These are phyloP conservation scores for Leccinum pallidistipes DNA, from an alignment of 1,284 basidiomycete genomes.

Conservation along the genomic window DNA sequence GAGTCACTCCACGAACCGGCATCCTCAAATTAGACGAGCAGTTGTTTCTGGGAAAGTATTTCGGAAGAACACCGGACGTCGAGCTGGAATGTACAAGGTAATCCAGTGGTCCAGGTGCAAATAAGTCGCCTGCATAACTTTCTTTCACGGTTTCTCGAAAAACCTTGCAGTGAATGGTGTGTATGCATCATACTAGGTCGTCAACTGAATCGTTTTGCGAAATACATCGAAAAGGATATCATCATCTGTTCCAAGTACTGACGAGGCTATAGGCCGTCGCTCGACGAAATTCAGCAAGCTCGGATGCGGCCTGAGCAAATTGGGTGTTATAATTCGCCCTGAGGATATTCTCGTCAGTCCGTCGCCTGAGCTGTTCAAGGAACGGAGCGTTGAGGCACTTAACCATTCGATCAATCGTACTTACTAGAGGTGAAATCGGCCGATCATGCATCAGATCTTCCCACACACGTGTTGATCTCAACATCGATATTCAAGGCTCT, in stretches of 20 bases:
- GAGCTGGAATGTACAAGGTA: neutral
- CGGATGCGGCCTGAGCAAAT: neutral
- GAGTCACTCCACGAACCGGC: neutral
- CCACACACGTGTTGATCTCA: neutral
- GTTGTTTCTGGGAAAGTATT: too few relatives aligned
- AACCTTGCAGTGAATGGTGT: neutral
- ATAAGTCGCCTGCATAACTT: too few relatives aligned
- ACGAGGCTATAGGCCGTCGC: neutral
- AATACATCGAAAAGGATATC: neutral
- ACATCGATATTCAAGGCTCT: neutral
- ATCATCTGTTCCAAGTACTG: neutral
- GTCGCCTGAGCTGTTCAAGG: neutral
- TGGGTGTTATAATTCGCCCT: constrained; percentile 12
- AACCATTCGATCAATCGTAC: too few relatives aligned
- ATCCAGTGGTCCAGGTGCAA: neutral
- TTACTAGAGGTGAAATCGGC: too few relatives aligned
- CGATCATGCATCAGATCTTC: neutral
- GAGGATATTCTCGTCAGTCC: neutral
- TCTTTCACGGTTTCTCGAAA: neutral
- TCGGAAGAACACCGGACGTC: neutral
- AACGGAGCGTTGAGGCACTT: neutral
- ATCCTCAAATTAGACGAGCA: neutral
- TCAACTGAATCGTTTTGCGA: neutral
- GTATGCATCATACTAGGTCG: neutral
- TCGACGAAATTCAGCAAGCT: neutral